Percentiles rank a stretch among this genome's conserved stretches.
phyloP scores from a whole-genome alignment of 192 early-diverging fungal species.

The Ramicandelaber brevisporus region DNA sequence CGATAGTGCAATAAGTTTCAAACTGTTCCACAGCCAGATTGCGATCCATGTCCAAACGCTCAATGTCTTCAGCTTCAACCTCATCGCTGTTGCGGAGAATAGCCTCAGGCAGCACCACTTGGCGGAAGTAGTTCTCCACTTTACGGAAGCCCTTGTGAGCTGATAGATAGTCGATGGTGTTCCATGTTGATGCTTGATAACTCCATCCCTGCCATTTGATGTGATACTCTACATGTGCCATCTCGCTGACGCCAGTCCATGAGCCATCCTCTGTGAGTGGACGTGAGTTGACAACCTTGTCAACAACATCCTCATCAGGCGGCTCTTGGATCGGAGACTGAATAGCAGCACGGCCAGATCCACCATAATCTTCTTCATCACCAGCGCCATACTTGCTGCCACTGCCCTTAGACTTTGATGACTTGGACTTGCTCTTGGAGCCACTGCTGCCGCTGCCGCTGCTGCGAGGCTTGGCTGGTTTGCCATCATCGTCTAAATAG shows the following conservation, averaged over 20 bases:
- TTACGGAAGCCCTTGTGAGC: constrained; percentile 68
- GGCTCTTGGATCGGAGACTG: no score
- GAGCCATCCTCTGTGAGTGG: not conserved
- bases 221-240: constrained; percentile 43
- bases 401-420: no score
- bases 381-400: no score
- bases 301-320: constrained; percentile 5
- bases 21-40: constrained; percentile 58
- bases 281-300: constrained; percentile 5
- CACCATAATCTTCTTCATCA: no score
- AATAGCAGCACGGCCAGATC: no score
- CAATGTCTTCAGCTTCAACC: constrained; percentile 65
- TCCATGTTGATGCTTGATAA: constrained; percentile 83
- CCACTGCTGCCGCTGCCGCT: no score
- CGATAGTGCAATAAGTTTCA: constrained; percentile 64
- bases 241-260: constrained; percentile 2
- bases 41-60: constrained; percentile 57
- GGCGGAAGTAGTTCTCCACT: constrained; percentile 60
- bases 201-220: constrained; percentile 89
- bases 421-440: no score
- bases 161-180: constrained; percentile 31
- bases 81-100: constrained; percentile 30
- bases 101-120: constrained; percentile 28
- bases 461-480: no score
- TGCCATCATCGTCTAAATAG: no score